Evolutionary conservation across 2,329 filamentous ascomycete species (phyloP).

Genomic region (Ambrosiella xylebori): DNA sequence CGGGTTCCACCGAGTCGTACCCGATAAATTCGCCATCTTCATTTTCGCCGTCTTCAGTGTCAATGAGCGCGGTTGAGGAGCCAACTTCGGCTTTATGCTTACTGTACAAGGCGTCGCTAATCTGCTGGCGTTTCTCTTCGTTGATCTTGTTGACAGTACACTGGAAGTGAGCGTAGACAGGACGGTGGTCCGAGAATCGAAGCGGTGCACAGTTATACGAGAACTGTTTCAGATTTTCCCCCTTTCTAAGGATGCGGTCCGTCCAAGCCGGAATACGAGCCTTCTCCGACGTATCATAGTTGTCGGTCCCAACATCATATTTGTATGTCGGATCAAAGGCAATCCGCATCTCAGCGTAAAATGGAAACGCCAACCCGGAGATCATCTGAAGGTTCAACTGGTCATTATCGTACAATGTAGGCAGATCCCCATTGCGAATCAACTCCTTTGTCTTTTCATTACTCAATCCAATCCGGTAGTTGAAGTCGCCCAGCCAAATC

Average conservation of each 20-base stretch:
- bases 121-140: conserved; percentile 50
- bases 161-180: conserved; percentile 78
- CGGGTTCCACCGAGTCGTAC: conserved; percentile 69
- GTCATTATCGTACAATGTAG: conserved; percentile 75
- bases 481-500: conserved; percentile 95
- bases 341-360: conserved; percentile 79
- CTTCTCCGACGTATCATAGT: conserved; percentile 93
- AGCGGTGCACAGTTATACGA: conserved; percentile 71
- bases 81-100: conserved; percentile 50
- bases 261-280: conserved; percentile 93
- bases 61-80: conserved; percentile 39
- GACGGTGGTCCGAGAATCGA: conserved; percentile 87
- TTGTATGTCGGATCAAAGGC: conserved; percentile 90
- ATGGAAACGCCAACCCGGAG: conserved; percentile 72
- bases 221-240: conserved; percentile 62
- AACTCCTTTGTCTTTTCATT: conserved; percentile 62
- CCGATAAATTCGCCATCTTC: conserved; percentile 69
- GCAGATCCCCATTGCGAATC: conserved; percentile 55
- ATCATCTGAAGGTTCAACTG: conserved; percentile 97
- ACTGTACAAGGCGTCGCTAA: conserved; percentile 60
- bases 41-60: conserved; percentile 28
- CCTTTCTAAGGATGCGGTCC: conserved; percentile 79
- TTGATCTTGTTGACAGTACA: conserved; percentile 70
- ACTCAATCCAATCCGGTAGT: conserved; percentile 80
- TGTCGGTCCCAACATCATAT: conserved; percentile 74